Evolutionary conservation across 306 rosid genomes (phyloP), one percentile per base, ranked within the genome.

Genomic region (Abrus pulchellus): DNA sequence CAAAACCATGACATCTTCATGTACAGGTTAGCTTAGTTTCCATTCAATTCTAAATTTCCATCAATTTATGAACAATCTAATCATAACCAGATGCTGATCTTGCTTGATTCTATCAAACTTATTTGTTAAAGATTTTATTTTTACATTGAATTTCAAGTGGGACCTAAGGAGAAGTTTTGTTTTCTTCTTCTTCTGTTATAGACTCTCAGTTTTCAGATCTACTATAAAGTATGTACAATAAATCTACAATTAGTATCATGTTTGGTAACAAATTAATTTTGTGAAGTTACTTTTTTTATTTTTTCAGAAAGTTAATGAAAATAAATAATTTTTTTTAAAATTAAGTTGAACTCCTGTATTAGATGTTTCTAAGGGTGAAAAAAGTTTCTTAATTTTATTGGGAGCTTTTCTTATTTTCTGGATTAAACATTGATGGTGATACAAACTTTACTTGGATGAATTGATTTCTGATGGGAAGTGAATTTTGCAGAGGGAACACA

Each of bases 1-100:
- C 84, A 54, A 3, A 92, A 91, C 84, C 71, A 69, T 20, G 98
- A 94, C 88, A 94, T 94, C 86, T 94, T 86, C 86, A 94, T 94
- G 98, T 94, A 94, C 88, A 94, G 97, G 98, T 92, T 34, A 27
- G 45, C 64, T 78, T 48, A 34, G 30, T 43, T 60, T 50, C 52
- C 49, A 48, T 36, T 72, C 65, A 57, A 10, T 38, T 76, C 20
- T 20, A 20, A 20, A 54, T 49, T n/a, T 82, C 9, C 14, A 40
- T 7, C 55, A 50, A 6, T 12, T 50, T 13, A 50, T 47, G 32
- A 14, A 13, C 43, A 12, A 34, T 32, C 30, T 13, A 68, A 2
- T 33, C 10, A 76, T 38, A 66, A 65, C 84, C 80, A 81, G 49
- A 83, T 80, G 7, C 72, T 20, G 49, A 47, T 82, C 57, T 28